phyloP scores from a whole-genome alignment of 2,329 filamentous ascomycete genomes.

The Claviceps purpurea region DNA sequence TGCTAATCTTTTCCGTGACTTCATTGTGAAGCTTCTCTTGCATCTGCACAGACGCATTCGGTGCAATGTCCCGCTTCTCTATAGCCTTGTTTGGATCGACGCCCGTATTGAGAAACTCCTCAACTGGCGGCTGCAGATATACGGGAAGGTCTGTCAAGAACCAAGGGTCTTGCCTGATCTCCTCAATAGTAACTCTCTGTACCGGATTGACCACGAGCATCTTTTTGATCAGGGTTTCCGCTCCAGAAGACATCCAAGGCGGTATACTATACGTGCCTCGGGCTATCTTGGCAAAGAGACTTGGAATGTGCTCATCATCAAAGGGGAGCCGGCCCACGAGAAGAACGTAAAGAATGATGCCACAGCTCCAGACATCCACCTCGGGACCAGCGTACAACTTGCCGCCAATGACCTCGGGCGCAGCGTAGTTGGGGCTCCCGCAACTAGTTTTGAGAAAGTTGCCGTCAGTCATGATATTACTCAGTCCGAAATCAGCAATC shows the following conservation, averaged over 20 bases:
- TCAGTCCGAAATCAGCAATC: constrained; percentile 96
- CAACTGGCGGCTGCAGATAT: constrained; percentile 75
- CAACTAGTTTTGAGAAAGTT: constrained; percentile 99
- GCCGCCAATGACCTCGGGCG: constrained; percentile 92
- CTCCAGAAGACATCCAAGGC: constrained; percentile 77
- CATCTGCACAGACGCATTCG: constrained; percentile 61
- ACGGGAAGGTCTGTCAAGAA: constrained; percentile 75
- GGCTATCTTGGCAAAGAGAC: constrained; percentile 94
- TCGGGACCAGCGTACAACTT: constrained; percentile 96
- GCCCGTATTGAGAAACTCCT: constrained; percentile 90
- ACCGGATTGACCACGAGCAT: constrained; percentile 96
- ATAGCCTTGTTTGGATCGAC: constrained; percentile 88
- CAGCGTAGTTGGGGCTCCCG: constrained; percentile 95
- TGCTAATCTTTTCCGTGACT: constrained; percentile 89
- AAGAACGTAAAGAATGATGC: constrained; percentile 78
- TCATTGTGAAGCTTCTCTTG: constrained; percentile 85
- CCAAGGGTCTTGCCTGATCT: constrained; percentile 90
- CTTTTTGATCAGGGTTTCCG: constrained; percentile 68
- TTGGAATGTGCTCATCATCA: constrained; percentile 96
- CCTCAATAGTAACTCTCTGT: constrained; percentile 82
- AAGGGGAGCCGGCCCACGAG: constrained; percentile 79
- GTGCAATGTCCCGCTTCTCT: constrained; percentile 66
- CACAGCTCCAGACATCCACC: constrained; percentile 96
- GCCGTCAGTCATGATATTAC: constrained; percentile 99
- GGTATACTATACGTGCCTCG: constrained; percentile 88